Evolutionary conservation across 2,329 filamentous ascomycete genomes (phyloP).

Genomic region (Colletotrichum melonis): DNA sequence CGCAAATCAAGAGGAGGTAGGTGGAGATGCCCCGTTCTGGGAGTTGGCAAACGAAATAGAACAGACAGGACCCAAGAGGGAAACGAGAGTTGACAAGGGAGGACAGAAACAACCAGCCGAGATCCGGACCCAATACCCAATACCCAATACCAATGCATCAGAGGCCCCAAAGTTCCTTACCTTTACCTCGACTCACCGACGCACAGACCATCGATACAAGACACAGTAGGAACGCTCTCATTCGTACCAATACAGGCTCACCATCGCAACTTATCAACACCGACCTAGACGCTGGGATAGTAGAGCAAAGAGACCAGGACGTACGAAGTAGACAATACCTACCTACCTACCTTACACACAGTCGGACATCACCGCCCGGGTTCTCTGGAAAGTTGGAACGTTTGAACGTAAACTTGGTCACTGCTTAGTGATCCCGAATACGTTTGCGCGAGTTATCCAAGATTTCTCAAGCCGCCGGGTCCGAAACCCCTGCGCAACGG

Average conservation of each 20-base stretch:
- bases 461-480: slow-evolving; percentile 1
- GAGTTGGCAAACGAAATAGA: not conserved
- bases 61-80: not conserved
- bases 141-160: slow-evolving; percentile 13
- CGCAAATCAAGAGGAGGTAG: slow-evolving; percentile 25
- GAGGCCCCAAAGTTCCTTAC: not conserved
- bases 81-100: slow-evolving; percentile 11
- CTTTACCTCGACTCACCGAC: slow-evolving; percentile 10
- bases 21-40: not conserved
- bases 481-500: slow-evolving; percentile 15
- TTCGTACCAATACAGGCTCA: not conserved
- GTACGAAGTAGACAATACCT: not conserved
- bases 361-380: not conserved
- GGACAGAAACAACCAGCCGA: slow-evolving; percentile 6
- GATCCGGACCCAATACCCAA: not conserved
- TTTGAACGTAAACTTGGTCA: not conserved
- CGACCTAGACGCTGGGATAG: slow-evolving; percentile 6
- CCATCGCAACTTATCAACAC: not conserved
- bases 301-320: not conserved
- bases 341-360: not conserved
- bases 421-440: not conserved
- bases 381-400: not conserved
- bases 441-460: slow-evolving; percentile 2
- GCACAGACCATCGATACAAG: slow-evolving; percentile 4
- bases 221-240: not conserved